Evolutionary conservation across 31 red algal species (phyloP).

Genomic region (Asparagopsis taxiformis): DNA sequence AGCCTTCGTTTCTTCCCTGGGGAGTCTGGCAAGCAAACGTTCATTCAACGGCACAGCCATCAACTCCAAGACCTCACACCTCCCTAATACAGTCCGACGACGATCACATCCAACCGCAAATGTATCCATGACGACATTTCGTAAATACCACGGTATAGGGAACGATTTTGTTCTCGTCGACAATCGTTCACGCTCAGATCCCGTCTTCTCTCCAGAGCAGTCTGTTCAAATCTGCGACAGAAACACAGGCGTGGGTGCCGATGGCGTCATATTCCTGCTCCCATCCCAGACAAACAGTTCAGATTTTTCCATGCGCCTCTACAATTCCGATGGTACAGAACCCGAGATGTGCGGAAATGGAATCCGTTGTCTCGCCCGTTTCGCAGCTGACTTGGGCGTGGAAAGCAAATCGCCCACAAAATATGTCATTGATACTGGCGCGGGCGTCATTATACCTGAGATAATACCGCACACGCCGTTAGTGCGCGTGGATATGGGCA

Average conservation of each 20-base stretch:
- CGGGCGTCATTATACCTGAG: constrained; percentile 80
- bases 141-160: constrained; percentile 95
- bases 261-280: constrained; percentile 92
- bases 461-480: constrained; percentile 18
- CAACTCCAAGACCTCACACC: not conserved
- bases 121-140: constrained; percentile 57
- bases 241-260: constrained; percentile 87
- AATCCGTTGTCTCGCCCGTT: constrained; percentile 92
- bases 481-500: constrained; percentile 93
- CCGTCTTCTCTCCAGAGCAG: constrained; percentile 42
- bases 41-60: too few species aligned
- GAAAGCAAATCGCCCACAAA: not conserved
- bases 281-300: constrained; percentile 40
- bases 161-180: constrained; percentile 99
- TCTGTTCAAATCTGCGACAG: constrained; percentile 83
- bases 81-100: not conserved
- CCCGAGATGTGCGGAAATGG: constrained; percentile 99
- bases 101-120: not conserved
- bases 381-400: constrained; percentile 61
- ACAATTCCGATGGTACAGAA: constrained; percentile 97
- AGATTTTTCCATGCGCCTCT: constrained; percentile 84
- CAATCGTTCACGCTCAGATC: constrained; percentile 49
- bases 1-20: too few species aligned
- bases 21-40: too few species aligned
- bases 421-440: constrained; percentile 70